Percentiles rank a stretch among this genome's conserved stretches.
Evolutionary conservation across 169 alveolate genomes (phyloP).

Genomic region (Eimeria tenella): DNA sequence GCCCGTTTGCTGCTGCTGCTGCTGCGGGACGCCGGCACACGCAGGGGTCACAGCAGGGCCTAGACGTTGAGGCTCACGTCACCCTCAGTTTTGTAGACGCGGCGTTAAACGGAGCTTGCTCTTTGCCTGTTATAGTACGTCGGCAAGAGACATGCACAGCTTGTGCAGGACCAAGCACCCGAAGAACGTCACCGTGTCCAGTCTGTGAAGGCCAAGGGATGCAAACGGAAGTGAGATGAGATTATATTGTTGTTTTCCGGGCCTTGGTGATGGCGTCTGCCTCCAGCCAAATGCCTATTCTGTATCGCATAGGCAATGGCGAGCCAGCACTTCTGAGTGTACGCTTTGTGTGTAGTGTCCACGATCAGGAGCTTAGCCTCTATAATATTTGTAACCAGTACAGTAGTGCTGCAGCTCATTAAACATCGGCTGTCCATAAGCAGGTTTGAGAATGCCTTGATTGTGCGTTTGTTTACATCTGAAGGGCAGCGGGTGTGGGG

Average conservation of each 20-base stretch:
- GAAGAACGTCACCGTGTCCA: background rate
- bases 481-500: too few species aligned
- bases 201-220: conserved; percentile 55
- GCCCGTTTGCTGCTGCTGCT: conserved; percentile 19
- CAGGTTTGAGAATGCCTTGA: too few species aligned
- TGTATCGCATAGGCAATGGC: background rate
- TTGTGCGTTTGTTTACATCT: too few species aligned
- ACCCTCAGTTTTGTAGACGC: conserved; percentile 48
- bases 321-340: background rate
- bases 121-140: background rate
- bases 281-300: background rate
- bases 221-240: conserved; percentile 53
- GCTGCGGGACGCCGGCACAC: background rate
- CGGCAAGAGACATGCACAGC: conserved; percentile 44
- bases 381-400: too few species aligned
- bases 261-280: background rate
- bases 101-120: conserved; percentile 41
- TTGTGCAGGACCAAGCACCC: conserved; percentile 8
- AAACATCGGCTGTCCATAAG: too few species aligned
- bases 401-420: too few species aligned
- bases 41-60: conserved; percentile 5
- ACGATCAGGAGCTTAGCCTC: too few species aligned
- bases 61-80: conserved; percentile 26
- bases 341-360: too few species aligned
- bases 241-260: background rate